Base-by-base conservation (phyloP, 2,329 filamentous ascomycete genomes). In the Didymella arachidicola region DNA sequence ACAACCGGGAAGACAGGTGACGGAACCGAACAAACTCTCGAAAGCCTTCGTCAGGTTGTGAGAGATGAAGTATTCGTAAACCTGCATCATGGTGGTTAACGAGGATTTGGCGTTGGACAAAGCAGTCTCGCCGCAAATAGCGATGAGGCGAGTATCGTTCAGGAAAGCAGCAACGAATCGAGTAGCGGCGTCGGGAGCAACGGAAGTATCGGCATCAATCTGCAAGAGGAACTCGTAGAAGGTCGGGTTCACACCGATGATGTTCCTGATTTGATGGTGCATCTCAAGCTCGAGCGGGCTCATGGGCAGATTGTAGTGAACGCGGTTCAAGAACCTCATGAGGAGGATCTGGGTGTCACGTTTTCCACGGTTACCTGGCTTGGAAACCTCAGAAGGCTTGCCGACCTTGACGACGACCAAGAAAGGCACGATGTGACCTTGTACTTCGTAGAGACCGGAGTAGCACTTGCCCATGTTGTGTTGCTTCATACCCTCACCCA, bases 391-490 rank as follows among this genome's bases (percentile, higher is more conserved):
- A n/a, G 88, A 89, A 19, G 88, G 88, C 77, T 90, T 91, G 81
- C 95, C 95, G 67, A 98, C 87, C 84, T 99, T 99, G 79, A 98
- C 93, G 25, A 99, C 84, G 11, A 99, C 95, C 26, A 99, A 80
- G 72, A 97, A 99, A 0, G 95, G 95, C 11, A 99, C 95, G 3
- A 99, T 93, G 68, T 97, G 97, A 78, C 94, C 95, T 82, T 99
- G 93, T 61, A 88, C 97, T 76, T 99, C 95, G 78, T 99, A 99
- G 2, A 99, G 86, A 72, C 95, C 95, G 19, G 95, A 97, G 80
- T 99, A 99, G 65, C 97, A 88, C 79, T 99, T 99, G 78, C 91
- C 95, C 94, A 98, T 98, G 79, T 99, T 99, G 83, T 98, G 95
- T 78, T 98, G 95, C 81, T 96, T 97, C 80, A 90, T 87, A 75